A percentile compares a stretch with the other conserved stretches of the same genome.
phyloP scores from a whole-genome alignment of 306 rosid species.

The Morella rubra region DNA sequence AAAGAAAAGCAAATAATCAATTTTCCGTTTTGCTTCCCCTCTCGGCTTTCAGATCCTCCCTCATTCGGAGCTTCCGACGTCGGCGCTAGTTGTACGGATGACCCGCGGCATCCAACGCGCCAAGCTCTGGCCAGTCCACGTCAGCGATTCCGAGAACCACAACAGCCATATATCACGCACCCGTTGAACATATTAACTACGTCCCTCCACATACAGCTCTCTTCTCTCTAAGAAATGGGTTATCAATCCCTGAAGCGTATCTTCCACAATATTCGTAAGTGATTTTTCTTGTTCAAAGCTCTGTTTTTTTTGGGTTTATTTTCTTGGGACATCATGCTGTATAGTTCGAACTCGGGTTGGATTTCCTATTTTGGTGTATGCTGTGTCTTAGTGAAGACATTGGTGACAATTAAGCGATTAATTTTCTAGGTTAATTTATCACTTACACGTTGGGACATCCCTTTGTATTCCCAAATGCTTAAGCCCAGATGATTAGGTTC shows the following conservation, averaged over 20 bases:
- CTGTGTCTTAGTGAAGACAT: neutral
- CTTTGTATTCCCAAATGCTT: neutral
- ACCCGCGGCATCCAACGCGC: neutral
- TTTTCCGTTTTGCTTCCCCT: no score
- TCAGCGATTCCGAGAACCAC: neutral
- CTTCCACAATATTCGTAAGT: slow-evolving; percentile 41
- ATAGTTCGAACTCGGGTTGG: neutral
- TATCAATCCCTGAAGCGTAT: slow-evolving; percentile 29
- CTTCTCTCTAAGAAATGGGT: slow-evolving; percentile 23
- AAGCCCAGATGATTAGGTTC: no score
- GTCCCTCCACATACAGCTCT: neutral
- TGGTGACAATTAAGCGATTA: no score
- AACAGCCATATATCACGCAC: neutral
- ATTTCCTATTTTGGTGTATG: slow-evolving; percentile 19
- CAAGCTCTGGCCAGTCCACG: neutral
- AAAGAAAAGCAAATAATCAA: no score
- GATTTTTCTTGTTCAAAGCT: neutral
- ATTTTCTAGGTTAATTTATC: neutral
- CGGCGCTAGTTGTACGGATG: neutral
- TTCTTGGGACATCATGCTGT: neutral
- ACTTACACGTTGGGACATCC: neutral
- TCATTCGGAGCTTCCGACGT: neutral
- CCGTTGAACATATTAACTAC: neutral
- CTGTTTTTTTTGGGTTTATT: no score
- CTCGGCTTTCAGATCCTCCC: neutral